Evolutionary conservation across 106 monocot genomes (phyloP).

Genomic region (Acanthochlamys bracteata): DNA sequence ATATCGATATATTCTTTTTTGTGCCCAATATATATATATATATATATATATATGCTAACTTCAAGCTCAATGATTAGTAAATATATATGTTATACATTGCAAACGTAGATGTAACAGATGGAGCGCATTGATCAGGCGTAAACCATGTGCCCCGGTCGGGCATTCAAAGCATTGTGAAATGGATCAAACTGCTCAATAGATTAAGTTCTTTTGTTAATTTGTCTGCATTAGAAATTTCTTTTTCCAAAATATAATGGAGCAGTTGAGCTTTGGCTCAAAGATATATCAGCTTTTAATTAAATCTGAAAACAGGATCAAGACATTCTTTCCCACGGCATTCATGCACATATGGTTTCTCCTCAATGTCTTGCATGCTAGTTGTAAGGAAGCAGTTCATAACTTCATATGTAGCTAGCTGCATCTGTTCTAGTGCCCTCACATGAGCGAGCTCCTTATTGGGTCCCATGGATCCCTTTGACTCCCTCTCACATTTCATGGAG

Average conservation of each 20-base stretch:
- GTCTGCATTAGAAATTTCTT: slow-evolving; percentile 7
- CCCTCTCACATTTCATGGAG: neutral
- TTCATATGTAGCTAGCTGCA: too few species aligned
- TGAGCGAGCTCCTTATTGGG: slow-evolving; percentile 15
- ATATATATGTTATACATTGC: too few species aligned
- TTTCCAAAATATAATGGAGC: slow-evolving; percentile 18
- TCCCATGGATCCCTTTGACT: slow-evolving; percentile 23
- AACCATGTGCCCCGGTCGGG: slow-evolving; percentile 20
- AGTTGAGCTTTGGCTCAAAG: slow-evolving; percentile 11
- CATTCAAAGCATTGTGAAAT: slow-evolving; percentile 23
- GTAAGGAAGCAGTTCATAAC: slow-evolving; percentile 1
- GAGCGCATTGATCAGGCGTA: too few species aligned
- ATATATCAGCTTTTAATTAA: neutral
- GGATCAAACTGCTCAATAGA: slow-evolving; percentile 14
- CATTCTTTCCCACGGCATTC: slow-evolving; percentile 24
- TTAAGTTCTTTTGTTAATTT: neutral
- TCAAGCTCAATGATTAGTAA: too few species aligned
- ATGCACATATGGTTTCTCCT: too few species aligned
- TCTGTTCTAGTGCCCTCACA: slow-evolving; percentile 24
- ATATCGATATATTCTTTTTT: too few species aligned
- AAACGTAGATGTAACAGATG: too few species aligned
- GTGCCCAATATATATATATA: too few species aligned
- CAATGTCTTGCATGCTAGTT: slow-evolving; percentile 16
- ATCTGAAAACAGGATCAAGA: slow-evolving; percentile 16
- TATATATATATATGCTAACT: too few species aligned